These are phyloP conservation scores for Schwanniomyces polymorphus DNA, from an alignment of 805 yeast genomes.

Conservation along the genomic window DNA sequence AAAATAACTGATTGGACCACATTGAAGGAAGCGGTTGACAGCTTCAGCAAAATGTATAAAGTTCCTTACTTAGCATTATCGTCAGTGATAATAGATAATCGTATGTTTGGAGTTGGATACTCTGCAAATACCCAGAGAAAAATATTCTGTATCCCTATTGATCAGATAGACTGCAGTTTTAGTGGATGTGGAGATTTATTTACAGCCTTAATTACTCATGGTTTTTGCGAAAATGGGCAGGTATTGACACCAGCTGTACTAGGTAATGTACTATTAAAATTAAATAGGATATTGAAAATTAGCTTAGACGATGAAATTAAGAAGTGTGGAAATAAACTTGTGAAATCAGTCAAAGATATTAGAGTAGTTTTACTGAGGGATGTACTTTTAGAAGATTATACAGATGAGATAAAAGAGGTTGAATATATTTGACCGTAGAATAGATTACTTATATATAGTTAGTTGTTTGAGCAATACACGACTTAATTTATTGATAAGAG, in stretches of 20 bases:
- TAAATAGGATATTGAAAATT: slow-evolving; percentile 26
- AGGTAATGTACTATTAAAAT: slow-evolving; percentile 22
- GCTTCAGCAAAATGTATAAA: slow-evolving; percentile 43
- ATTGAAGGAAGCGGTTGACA: slow-evolving; percentile 36
- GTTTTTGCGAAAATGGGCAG: slow-evolving; percentile 29
- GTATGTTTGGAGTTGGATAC: slow-evolving; percentile 44
- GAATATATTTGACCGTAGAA: slow-evolving; percentile 4
- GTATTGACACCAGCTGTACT: slow-evolving; percentile 24
- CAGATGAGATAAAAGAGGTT: slow-evolving; percentile 7
- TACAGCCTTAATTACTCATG: slow-evolving; percentile 58
- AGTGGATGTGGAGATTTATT: slow-evolving; percentile 79
- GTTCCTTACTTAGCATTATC: slow-evolving; percentile 60
- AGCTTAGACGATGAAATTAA: slow-evolving; percentile 25
- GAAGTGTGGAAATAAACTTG: slow-evolving; percentile 6
- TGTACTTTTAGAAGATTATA: slow-evolving; percentile 16
- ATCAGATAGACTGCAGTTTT: slow-evolving; percentile 57
- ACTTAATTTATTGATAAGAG: background rate
- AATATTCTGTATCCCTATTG: slow-evolving; percentile 40
- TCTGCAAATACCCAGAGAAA: slow-evolving; percentile 4
- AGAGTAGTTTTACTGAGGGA: slow-evolving; percentile 36
- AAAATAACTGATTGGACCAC: slow-evolving; percentile 37
- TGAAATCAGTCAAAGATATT: slow-evolving; percentile 32
- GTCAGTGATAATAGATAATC: slow-evolving; percentile 44
- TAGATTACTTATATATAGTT: background rate
- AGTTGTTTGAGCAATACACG: background rate